Evolutionary conservation across 2,329 filamentous ascomycete species (phyloP), one percentile per base, ranked within the genome.

Genomic region (Paecilomyces sp.): DNA sequence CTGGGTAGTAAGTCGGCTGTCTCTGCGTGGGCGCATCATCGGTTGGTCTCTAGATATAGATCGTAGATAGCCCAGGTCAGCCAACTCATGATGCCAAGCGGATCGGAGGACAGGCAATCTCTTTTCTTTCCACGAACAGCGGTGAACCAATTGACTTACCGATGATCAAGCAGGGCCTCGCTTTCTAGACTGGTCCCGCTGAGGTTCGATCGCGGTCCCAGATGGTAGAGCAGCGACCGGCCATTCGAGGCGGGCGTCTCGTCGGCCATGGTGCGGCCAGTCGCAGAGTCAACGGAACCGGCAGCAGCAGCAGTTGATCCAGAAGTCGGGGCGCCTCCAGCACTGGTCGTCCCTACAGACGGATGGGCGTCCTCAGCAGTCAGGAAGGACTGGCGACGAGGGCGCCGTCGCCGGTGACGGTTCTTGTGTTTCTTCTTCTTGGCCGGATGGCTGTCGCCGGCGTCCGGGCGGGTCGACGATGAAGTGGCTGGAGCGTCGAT

Each of bases 121-220:
- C n/a, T 47, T 18, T 47, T 18, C 8, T 47, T 1, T 9, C 7
- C 13, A 18, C 41, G 8, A 34, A 57, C 52, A 51, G 41, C 28
- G 22, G 15, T 18, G 31, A n/a, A 22, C 24, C 58, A 55, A 54
- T 28, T 2, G 55, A 63, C 77, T 62, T 77, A 89, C 86, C 91
- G 85, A 74, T 97, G 93, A 75, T 97, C 93, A 18, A 97, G 79
- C 65, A 97, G 78, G 7, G 85, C 88, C 71, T 96, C 88, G 73
- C 92, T 97, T 66, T 97, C 93, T 63, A 97, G 79, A 73, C 93
- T 97, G 0, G 90, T 92, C 67, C 83, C 87, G 77, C 93, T 97
- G 63, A 87, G 71, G 70, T 89, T 53, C 78, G 75, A 7, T 79
- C 69, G 65, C 61, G 75, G 74, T n/a, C 70, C 69, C 57, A 84